A percentile compares a stretch with the other conserved stretches of the same genome.
Conservation (phyloP, 768 basidiomycete genomes). For the Basidioascus undulatus region DNA sequence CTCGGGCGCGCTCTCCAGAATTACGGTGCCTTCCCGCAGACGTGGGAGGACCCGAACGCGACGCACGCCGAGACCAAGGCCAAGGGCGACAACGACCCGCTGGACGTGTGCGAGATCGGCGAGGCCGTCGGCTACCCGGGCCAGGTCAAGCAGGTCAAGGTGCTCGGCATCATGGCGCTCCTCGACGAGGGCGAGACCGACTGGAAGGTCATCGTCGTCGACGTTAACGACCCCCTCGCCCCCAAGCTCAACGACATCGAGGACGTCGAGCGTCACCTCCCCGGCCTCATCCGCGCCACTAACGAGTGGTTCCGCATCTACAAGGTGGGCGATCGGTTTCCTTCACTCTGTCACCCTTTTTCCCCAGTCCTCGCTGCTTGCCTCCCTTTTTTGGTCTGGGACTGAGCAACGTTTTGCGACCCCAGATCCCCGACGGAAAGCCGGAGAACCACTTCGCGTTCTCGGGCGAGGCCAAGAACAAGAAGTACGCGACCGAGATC, state of each 20-base stretch:
- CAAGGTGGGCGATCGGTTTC: conserved; percentile 36
- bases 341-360: neutral
- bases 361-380: too few species aligned
- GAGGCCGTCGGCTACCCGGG: conserved; percentile 93
- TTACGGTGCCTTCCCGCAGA: conserved; percentile 89
- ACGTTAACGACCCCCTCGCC: conserved; percentile 83
- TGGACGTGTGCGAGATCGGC: conserved; percentile 98
- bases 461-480: conserved; percentile 98
- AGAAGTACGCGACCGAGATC: conserved; percentile 97
- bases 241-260: conserved; percentile 94
- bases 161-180: conserved; percentile 98
- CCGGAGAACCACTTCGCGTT: conserved; percentile 90
- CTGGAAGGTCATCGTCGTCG: conserved; percentile 99
- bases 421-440: conserved; percentile 47
- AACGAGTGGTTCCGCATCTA: conserved; percentile 99
- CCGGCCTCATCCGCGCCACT: conserved; percentile 84
- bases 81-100: conserved; percentile 94
- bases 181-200: conserved; percentile 99
- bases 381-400: too few species aligned
- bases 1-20: neutral
- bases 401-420: too few species aligned
- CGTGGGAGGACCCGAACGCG: conserved; percentile 84
- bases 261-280: conserved; percentile 93
- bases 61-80: conserved; percentile 93
- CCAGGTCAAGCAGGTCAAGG: conserved; percentile 98